Evolutionary conservation across 2,329 filamentous ascomycete genomes (phyloP), one percentile per base, ranked within the genome.

Genomic region (Blumeria hordei): DNA sequence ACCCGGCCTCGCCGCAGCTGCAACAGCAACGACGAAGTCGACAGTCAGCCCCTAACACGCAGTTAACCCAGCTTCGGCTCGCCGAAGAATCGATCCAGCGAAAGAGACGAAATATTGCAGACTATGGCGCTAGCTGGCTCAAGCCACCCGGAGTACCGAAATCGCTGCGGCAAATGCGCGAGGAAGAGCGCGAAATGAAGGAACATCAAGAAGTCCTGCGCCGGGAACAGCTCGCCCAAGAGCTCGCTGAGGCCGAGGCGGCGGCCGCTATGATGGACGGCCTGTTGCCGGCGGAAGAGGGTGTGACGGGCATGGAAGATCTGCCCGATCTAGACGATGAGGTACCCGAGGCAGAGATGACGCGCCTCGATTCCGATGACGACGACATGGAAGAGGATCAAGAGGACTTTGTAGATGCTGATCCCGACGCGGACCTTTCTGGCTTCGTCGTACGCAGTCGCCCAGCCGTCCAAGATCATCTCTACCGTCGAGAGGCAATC

Each of bases 41-140:
- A 1, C 32, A 50, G 59, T 60, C 74, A 56, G 67, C 76, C 58
- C 70, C 80, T 64, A 70, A 75, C 61, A 74, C 81, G 32, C 73
- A 76, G 1, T 78, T 94, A 3, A 76, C 82, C 9, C 74, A 81
- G 1, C 76, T 94, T 10, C 73, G 77, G 32, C 70, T 78, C 44
- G 90, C 95, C 65, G 92, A 96, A 69, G 75, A 80, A 58, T 76
- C 80, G 56, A 75, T 93, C 59, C 77, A 81, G 55, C 76, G 82
- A 8, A 85, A 90, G 50, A 87, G 88, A 63, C 70, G 78, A 51
- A 87, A 90, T 60, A 83, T 96, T 34, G 78, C 83, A 51, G 85
- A 88, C 63, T 95, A 93, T 65, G 92, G 92, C 57, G 84, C 81
- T 60, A 77, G 77, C 47, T 98, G 92, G 92, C 81, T 98, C 55